Evolutionary conservation across 2,329 filamentous ascomycete species (phyloP), one percentile per base, ranked within the genome.

Genomic region (Alternaria tenuissima): DNA sequence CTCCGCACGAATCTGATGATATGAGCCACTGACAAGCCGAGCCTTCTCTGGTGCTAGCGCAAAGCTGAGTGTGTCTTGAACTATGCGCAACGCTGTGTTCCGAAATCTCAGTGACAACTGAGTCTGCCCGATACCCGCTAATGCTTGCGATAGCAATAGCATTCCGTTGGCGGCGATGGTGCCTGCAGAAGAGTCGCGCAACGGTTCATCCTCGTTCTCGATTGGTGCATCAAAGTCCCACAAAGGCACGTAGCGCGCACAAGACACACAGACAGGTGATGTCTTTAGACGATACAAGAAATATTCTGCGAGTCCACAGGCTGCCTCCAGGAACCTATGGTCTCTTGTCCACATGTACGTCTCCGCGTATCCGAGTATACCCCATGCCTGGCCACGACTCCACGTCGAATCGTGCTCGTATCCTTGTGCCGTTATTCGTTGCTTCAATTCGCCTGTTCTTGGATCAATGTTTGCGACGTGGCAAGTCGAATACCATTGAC

Each of bases 211-310:
- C n/a, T 57, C 52, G 34, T 64, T 28, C 28, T 66, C 63, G 0
- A 67, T 67, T 53, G 83, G 83, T 0, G 82, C 82, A 61, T 84
- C 79, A 51, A 83, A 84, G 54, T 84, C 82, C 82, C 81, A 84
- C 11, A 78, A 77, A 3, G 81, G 80, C 0, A 83, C 78, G 1
- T 69, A 65, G 22, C 71, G 72, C 0, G 55, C 62, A 18, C 32
- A 38, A 7, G 8, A 44, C 11, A 67, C 61, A 52, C 61, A 64
- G 5, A 16, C 34, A 5, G 67, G 67, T 3, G 65, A 55, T 20
- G 57, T 61, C 0, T 80, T 76, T 20, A 85, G 62, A 0, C 79
- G 69, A 3, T 72, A 56, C 6, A 84, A 59, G 58, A 84, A 84
- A 53, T 81, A 81, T 46, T 83, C 79, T 0, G 81, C 80, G 20